Base-by-base conservation (phyloP, 176 grass and related monocot genomes). In the Raddia guianensis region DNA sequence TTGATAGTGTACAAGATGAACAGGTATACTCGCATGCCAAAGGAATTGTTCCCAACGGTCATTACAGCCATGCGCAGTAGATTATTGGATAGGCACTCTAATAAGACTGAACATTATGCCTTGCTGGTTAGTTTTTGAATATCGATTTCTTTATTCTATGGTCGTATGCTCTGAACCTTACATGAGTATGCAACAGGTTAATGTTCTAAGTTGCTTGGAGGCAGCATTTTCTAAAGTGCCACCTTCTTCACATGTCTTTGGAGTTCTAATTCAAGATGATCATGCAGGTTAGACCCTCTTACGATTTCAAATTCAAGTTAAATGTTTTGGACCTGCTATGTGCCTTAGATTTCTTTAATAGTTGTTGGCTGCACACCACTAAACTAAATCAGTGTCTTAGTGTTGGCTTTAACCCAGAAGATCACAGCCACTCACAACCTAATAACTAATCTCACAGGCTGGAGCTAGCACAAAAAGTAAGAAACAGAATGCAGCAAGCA, bases 21-120 rank as follows among this genome's bases (percentile, higher is more conserved):
- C 80, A 98, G 95, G 71, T 97, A 97, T 73, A 44, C 80, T 80
- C 88, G 95, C 45, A 98, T 98, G 95, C 91, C 95, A 56, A 83
- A 84, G 67, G 81, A 92, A 20, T 78, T 98, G 73, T 84, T 98
- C 86, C 92, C 95, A 85, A 87, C 63, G 59, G 74, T 88, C 16
- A 87, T 98, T 85, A 47, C 77, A 67, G 83, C 82, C 72, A 73
- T 98, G 83, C 79, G 87, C 85, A 27, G 76, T 76, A 89, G 77
- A 76, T 71, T 89, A 57, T 70, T 79, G 45, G 68, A 73, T 35
- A 83, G 56, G 2, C 72, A 83, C 66, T 86, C 59, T 5, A 87
- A 84, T 48, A 94, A 92, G 67, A 89, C 35, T 87, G 92, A 92
- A 55, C 84, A 98, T 73, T 90, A 90, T 78, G 70, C 83, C 56